A percentile compares a stretch with the other conserved stretches of the same genome.
These are phyloP conservation scores for Apostasia ramifera DNA, from an alignment of 106 monocot species.

Conservation along the genomic window DNA sequence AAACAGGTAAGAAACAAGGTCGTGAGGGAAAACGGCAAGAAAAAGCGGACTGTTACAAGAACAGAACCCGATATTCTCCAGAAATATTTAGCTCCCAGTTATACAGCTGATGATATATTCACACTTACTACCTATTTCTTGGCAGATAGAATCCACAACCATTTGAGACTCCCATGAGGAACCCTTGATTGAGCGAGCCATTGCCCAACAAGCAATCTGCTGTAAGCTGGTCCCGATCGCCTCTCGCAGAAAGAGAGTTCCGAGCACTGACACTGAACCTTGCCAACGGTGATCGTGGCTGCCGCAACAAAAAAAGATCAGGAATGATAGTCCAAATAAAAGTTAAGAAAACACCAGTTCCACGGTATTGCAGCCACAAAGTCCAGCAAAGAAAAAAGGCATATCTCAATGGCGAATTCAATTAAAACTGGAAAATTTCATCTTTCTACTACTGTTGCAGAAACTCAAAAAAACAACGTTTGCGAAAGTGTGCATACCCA, in stretches of 20 bases:
- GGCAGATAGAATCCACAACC: slow-evolving; percentile 4
- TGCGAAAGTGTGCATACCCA: not conserved
- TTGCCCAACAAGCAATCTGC: not conserved
- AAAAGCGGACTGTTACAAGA: not conserved
- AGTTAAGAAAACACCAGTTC: not conserved
- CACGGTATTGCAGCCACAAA: not conserved
- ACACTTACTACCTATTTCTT: slow-evolving; percentile 1
- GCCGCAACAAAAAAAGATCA: not conserved
- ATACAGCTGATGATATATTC: not conserved
- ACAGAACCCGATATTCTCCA: not conserved
- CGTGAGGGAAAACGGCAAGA: no score
- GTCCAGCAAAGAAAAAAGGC: not conserved
- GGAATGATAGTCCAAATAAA: slow-evolving; percentile 2
- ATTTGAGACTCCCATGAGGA: not conserved
- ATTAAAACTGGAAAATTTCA: not conserved
- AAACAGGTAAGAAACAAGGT: not conserved
- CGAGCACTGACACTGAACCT: not conserved
- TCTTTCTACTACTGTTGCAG: not conserved
- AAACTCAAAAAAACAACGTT: not conserved
- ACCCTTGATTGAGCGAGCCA: not conserved
- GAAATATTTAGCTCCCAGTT: not conserved
- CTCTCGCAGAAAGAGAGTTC: not conserved
- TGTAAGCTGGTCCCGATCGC: not conserved
- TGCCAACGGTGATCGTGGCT: not conserved
- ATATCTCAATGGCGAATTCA: not conserved